A percentile compares a stretch with the other conserved stretches of the same genome.
Evolutionary conservation across 2,329 filamentous ascomycete genomes (phyloP).

Genomic region (Colletotrichum cuscutae): DNA sequence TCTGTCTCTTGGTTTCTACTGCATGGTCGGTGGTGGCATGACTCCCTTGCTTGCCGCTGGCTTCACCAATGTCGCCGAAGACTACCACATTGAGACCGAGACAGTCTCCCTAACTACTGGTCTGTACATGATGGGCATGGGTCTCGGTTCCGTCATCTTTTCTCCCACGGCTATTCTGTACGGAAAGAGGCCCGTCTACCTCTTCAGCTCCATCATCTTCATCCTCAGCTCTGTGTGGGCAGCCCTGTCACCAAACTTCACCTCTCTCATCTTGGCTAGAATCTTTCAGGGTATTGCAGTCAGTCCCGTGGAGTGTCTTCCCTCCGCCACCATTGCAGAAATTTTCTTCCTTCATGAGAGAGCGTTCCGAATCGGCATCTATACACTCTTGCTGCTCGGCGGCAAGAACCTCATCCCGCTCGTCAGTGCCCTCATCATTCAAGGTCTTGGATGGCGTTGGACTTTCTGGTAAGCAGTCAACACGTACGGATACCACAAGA

Average conservation of each 20-base stretch:
- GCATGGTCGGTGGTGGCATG: conserved; percentile 92
- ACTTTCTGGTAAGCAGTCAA: conserved; percentile 78
- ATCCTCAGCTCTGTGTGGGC: conserved; percentile 84
- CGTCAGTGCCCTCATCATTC: conserved; percentile 86
- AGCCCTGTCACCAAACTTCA: conserved; percentile 82
- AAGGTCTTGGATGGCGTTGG: conserved; percentile 86
- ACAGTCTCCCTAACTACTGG: conserved; percentile 88
- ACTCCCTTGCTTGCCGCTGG: conserved; percentile 91
- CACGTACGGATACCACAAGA: too few species aligned
- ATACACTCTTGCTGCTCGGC: conserved; percentile 87
- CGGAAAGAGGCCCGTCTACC: conserved; percentile 91
- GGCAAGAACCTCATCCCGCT: conserved; percentile 93
- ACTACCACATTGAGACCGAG: conserved; percentile 73
- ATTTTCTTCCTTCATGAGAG: conserved; percentile 97
- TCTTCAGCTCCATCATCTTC: conserved; percentile 81
- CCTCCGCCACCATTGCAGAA: conserved; percentile 93
- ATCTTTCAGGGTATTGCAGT: conserved; percentile 90
- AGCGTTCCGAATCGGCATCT: conserved; percentile 92
- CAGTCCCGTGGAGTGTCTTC: conserved; percentile 90
- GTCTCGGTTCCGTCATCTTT: conserved; percentile 83
- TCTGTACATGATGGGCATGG: conserved; percentile 93
- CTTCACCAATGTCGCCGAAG: conserved; percentile 80
- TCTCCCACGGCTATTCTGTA: conserved; percentile 92
- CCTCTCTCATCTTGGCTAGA: conserved; percentile 81
- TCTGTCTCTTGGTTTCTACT: conserved; percentile 88